Percentiles rank a stretch among this genome's conserved stretches.
Conservation (phyloP, 257 asterid species). For the Ballota nigra region DNA sequence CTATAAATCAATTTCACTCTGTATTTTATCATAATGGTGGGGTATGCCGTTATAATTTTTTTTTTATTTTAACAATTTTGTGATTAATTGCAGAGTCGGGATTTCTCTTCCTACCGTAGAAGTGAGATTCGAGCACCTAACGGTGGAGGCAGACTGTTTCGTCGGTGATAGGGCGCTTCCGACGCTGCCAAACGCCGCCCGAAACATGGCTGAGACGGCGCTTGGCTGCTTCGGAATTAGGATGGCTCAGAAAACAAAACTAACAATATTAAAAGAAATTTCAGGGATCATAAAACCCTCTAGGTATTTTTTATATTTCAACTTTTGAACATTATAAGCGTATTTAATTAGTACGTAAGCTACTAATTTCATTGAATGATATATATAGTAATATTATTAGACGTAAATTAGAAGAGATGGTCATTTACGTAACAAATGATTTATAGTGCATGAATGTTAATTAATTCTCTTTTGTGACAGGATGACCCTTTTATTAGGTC, state of each 20-base stretch:
- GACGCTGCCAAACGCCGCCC: conserved; percentile 47
- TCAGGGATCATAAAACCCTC: conserved; percentile 70
- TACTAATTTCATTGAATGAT: not conserved
- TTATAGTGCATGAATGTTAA: not conserved
- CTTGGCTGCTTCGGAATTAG: conserved; percentile 42
- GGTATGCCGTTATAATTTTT: too few species aligned
- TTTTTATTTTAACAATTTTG: not conserved
- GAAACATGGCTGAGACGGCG: conserved; percentile 47
- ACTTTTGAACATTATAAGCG: not conserved
- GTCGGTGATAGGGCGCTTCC: conserved; percentile 71
- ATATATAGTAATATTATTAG: too few species aligned
- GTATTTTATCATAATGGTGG: too few species aligned
- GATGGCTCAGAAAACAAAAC: conserved; percentile 48
- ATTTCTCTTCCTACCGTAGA: conserved; percentile 61
- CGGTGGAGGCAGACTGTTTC: conserved; percentile 58
- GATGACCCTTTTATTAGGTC: conserved; percentile 72
- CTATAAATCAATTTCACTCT: too few species aligned
- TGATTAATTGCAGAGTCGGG: conserved; percentile 48
- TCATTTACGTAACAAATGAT: not conserved
- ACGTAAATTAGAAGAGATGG: not conserved
- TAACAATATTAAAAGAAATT: conserved; percentile 51
- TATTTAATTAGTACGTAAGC: too few species aligned
- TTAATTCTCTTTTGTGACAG: conserved; percentile 26
- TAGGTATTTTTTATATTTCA: conserved; percentile 34
- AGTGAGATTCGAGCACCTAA: conserved; percentile 50